phyloP scores from a whole-genome alignment of 306 rosid genomes.

The Fragaria iinumae region DNA sequence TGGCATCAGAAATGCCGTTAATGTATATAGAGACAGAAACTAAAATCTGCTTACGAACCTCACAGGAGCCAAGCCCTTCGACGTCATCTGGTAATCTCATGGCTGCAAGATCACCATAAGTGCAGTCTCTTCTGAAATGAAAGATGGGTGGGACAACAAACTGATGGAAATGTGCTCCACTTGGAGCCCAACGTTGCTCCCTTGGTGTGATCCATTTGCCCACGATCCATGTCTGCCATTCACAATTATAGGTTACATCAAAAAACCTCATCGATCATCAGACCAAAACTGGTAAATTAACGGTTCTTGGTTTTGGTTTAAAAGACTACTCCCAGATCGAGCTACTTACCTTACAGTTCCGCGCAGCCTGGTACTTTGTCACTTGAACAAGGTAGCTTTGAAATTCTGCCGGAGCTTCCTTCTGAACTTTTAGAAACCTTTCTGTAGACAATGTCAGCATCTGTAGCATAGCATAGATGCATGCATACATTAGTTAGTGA shows the following conservation, averaged over 20 bases:
- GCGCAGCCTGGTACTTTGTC: constrained; percentile 91
- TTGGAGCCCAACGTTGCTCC: constrained; percentile 89
- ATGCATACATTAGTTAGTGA: background rate
- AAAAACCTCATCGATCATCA: background rate
- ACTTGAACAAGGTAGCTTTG: constrained; percentile 87
- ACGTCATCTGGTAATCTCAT: constrained; percentile 86
- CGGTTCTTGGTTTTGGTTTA: background rate
- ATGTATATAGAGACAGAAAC: background rate
- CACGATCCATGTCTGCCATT: constrained; percentile 80
- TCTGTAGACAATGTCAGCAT: constrained; percentile 86
- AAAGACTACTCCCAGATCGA: background rate
- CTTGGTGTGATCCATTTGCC: constrained; percentile 96
- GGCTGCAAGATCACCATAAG: constrained; percentile 97
- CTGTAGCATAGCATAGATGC: constrained; percentile 36
- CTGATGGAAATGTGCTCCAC: constrained; percentile 92
- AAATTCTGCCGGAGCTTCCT: constrained; percentile 81
- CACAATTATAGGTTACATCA: background rate
- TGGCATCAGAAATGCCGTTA: background rate
- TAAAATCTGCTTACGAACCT: constrained; percentile 36
- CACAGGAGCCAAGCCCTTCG: constrained; percentile 78
- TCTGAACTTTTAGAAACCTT: constrained; percentile 77
- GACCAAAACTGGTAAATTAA: background rate
- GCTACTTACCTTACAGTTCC: constrained; percentile 67
- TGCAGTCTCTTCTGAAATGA: constrained; percentile 77
- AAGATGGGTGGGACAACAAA: constrained; percentile 94